A percentile compares a stretch with the other conserved stretches of the same genome.
phyloP scores from a whole-genome alignment of 768 basidiomycete genomes.

The Boletus vinaceobasis region DNA sequence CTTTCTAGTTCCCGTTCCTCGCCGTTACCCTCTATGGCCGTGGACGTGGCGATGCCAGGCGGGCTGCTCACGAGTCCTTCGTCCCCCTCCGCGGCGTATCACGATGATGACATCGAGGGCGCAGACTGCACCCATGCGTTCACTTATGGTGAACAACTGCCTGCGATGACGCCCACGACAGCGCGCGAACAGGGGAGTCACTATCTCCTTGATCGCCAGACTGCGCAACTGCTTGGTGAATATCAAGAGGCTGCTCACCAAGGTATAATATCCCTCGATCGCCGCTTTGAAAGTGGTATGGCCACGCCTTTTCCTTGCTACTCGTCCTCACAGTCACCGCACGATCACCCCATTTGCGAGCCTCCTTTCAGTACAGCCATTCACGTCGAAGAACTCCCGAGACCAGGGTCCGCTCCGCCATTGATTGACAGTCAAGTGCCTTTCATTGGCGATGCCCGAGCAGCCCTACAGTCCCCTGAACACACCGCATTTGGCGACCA shows the following conservation, averaged over 20 bases:
- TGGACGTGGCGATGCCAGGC: constrained; percentile 12
- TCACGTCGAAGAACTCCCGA: constrained; percentile 17
- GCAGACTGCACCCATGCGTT: constrained; percentile 15
- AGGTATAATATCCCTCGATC: constrained; percentile 24
- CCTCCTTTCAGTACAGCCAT: constrained; percentile 27
- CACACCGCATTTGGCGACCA: constrained; percentile 12
- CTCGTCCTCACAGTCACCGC: constrained; percentile 30
- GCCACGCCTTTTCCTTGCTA: constrained; percentile 31
- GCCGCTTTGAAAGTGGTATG: constrained; percentile 16
- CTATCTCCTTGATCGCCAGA: constrained; percentile 14
- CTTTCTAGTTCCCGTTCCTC: constrained; percentile 5
- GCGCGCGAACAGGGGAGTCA: constrained; percentile 10
- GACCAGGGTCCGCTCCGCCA: constrained; percentile 29
- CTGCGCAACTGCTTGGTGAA: constrained; percentile 18
- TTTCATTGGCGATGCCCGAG: constrained; percentile 27
- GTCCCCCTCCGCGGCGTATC: constrained; percentile 22
- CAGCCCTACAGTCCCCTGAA: constrained; percentile 17
- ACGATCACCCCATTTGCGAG: constrained; percentile 25
- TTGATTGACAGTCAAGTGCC: constrained; percentile 29
- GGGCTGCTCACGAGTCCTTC: constrained; percentile 19
- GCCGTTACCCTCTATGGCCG: constrained; percentile 12
- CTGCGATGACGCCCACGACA: constrained; percentile 13
- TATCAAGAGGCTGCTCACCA: constrained; percentile 16
- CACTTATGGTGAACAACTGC: constrained; percentile 12
- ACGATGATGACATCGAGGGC: constrained; percentile 19